These are phyloP conservation scores for Tetrahymena elliotti DNA, from an alignment of 73 alveolate genomes.

Conservation along the genomic window DNA sequence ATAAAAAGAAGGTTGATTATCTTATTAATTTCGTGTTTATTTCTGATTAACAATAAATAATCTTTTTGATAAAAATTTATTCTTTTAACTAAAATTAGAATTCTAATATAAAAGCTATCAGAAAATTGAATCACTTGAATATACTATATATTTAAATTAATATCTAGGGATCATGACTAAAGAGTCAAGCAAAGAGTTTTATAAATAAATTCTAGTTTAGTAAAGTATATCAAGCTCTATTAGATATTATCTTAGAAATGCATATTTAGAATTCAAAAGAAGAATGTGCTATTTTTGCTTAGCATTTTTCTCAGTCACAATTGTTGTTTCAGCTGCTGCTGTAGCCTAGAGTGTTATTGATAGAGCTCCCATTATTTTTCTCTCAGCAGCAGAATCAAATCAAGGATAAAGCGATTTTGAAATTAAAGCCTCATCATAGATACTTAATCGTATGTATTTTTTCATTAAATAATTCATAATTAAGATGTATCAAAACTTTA, in stretches of 20 bases:
- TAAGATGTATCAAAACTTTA: not conserved
- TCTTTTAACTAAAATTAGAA: not conserved
- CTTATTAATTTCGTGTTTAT: not conserved
- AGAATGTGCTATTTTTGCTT: slow-evolving; percentile 66
- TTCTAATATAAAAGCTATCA: not conserved
- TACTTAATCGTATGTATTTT: not conserved
- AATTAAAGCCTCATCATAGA: not conserved
- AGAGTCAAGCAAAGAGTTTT: not conserved
- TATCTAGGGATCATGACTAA: not conserved
- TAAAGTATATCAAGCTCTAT: not conserved
- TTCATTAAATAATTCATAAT: not conserved
- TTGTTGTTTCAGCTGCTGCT: slow-evolving; percentile 65
- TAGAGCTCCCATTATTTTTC: slow-evolving; percentile 72
- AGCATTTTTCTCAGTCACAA: slow-evolving; percentile 60
- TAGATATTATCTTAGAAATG: not conserved
- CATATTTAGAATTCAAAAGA: slow-evolving; percentile 50
- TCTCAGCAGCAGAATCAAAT: slow-evolving; percentile 56
- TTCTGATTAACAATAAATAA: not conserved
- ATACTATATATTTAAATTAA: not conserved
- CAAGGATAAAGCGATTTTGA: not conserved
- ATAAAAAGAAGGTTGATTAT: not conserved
- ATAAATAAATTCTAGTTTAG: not conserved
- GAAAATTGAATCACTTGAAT: not conserved
- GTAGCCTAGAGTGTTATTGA: slow-evolving; percentile 65
- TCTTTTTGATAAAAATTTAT: not conserved